A percentile compares a stretch with the other conserved stretches of the same genome.
Evolutionary conservation across 495 filamentous ascomycete species (phyloP).

Genomic region (Trichocladium uniseriatum): DNA sequence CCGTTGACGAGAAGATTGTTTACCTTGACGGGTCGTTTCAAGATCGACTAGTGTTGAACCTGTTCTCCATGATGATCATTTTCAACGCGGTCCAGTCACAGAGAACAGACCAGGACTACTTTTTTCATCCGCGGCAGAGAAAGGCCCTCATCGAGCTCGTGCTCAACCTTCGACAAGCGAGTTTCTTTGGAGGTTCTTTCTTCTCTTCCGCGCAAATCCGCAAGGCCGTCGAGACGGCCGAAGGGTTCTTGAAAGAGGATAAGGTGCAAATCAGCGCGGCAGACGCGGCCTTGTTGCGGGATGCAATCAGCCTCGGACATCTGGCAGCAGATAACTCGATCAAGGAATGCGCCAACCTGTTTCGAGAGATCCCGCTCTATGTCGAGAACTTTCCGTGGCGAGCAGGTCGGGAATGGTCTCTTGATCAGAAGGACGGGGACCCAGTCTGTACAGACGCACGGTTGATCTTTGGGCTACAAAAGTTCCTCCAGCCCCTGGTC

Average conservation of each 20-base stretch:
- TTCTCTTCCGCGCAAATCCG: conserved; percentile 53
- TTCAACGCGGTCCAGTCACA: conserved; percentile 89
- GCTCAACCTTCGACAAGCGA: conserved; percentile 73
- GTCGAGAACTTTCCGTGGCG: conserved; percentile 49
- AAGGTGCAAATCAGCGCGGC: conserved; percentile 41
- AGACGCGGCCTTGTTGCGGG: conserved; percentile 51
- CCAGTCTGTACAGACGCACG: conserved; percentile 33
- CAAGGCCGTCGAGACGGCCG: conserved; percentile 52
- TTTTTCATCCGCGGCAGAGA: conserved; percentile 68
- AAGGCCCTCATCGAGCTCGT: conserved; percentile 56
- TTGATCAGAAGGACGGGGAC: conserved; percentile 38
- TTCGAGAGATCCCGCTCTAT: conserved; percentile 72
- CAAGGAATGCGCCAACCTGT: conserved; percentile 55
- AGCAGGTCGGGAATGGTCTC: conserved; percentile 52
- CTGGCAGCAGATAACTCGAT: conserved; percentile 47
- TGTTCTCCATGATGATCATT: conserved; percentile 71
- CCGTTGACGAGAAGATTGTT: conserved; percentile 59
- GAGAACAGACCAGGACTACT: conserved; percentile 71
- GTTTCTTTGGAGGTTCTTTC: conserved; percentile 78
- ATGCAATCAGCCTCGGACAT: conserved; percentile 56
- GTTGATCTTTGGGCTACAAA: conserved; percentile 33
- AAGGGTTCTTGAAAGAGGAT: conserved; percentile 50
- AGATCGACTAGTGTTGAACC: conserved; percentile 72
- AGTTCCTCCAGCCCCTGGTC: conserved; percentile 28
- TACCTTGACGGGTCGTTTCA: conserved; percentile 73